Percentiles rank a stretch among this genome's conserved stretches.
Conservation (phyloP, 2,329 filamentous ascomycete genomes). For the Aspergillus versicolor region DNA sequence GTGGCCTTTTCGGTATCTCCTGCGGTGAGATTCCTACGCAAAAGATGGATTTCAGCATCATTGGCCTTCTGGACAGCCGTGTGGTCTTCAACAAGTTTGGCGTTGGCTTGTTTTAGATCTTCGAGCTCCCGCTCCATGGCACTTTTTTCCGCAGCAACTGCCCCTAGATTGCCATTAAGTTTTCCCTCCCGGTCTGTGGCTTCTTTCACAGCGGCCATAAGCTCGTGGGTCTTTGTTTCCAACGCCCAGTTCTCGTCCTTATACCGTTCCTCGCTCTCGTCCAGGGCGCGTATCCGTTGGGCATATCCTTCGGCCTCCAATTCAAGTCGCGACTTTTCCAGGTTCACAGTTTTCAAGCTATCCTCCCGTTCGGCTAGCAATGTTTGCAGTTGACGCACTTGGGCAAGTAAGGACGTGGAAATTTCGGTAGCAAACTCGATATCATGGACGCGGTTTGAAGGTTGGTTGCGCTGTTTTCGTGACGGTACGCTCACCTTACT, state of each 20-base stretch:
- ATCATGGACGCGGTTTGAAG: conserved; percentile 83
- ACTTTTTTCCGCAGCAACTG: conserved; percentile 72
- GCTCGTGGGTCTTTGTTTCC: conserved; percentile 86
- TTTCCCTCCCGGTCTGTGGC: conserved; percentile 79
- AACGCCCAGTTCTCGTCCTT: conserved; percentile 99
- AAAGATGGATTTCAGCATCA: conserved; percentile 80
- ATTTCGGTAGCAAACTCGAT: conserved; percentile 99
- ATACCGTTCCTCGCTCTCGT: conserved; percentile 93
- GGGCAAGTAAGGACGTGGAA: conserved; percentile 88
- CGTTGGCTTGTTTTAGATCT: conserved; percentile 76
- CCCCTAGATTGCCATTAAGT: conserved; percentile 69
- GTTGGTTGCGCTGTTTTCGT: conserved; percentile 86
- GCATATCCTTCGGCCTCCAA: conserved; percentile 76
- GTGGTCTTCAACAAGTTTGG: conserved; percentile 80
- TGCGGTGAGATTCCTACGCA: conserved; percentile 75
- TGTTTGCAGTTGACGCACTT: conserved; percentile 85
- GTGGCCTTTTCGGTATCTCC: conserved; percentile 76
- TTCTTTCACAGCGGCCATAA: conserved; percentile 71
- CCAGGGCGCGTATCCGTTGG: conserved; percentile 76
- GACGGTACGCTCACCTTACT: conserved; percentile 86
- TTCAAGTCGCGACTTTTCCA: conserved; percentile 77
- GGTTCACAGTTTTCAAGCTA: conserved; percentile 69
- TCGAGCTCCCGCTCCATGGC: conserved; percentile 82
- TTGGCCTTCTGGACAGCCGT: conserved; percentile 74
- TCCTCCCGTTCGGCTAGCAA: conserved; percentile 87